Evolutionary conservation across 2,329 filamentous ascomycete species (phyloP), one percentile per base, ranked within the genome.

Genomic region (Aspergillus glaucus): DNA sequence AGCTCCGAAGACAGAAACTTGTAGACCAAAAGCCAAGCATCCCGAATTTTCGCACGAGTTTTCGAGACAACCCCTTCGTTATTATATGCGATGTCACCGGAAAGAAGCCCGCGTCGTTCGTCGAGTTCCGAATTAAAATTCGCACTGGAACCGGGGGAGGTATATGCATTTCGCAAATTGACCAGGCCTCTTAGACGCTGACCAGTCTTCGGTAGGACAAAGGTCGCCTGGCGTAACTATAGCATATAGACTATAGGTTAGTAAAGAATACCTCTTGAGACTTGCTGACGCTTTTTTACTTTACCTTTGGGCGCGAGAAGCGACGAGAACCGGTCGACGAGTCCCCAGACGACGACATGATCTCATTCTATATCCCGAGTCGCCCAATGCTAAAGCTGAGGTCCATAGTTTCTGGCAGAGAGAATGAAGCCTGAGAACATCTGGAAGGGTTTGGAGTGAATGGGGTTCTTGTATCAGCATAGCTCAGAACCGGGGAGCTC

Each of bases 141-240:
- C 9, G 41, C 66, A 57, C 64, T 62, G 45, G 66, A 67, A 37
- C 55, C 61, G 36, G 64, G 57, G 39, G 62, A 49, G 49, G 62
- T 59, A 49, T 77, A 70, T 47, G 79, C 61, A 62, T 73, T 75
- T 59, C 86, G 85, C 24, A 95, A 76, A 19, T 86, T 92, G 59
- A 95, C 89, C 53, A 85, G 80, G 53, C 87, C 86, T 62, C 84
- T 86, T 43, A 89, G 80, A 55, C 90, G 87, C 69, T 95, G 87
- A 61, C 92, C 91, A 2, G 90, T 96, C 50, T 79, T 77, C 6
- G 92, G 90, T 47, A 95, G 79, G 58, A 97, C 86, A 67, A 94
- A 90, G 41, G 88, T 93, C 56, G 88, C 88, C 65, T 92, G 87
- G 57, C 86, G 85, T 52, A 94, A 77, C 78, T 90, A 59, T 15